Base-by-base conservation (phyloP, 768 basidiomycete species). In the Suillus bovinus region DNA sequence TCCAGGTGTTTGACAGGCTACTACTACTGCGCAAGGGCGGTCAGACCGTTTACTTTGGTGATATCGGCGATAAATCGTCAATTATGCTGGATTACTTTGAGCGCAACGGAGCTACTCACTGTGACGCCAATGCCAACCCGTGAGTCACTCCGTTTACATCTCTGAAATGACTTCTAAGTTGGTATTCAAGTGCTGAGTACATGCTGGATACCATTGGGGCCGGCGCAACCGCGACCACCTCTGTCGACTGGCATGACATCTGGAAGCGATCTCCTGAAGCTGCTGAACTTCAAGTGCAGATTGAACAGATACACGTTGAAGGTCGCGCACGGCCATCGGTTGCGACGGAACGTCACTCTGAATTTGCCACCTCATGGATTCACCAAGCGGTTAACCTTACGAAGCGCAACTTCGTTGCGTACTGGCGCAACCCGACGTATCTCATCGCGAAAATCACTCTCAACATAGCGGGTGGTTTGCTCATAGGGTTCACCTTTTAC, bases 1-100 rank as follows among this genome's bases (percentile, higher is more conserved):
- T 85, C 76, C 80, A 84, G 68, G 41, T 66, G 36, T 85, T 86
- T 64, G 84, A 86, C 62, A 75, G 83, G 7, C 66, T 86, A 1
- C 67, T 85, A 10, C 72, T 84, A 22, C 76, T 86, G 8, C 78
- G 80, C 27, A 74, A 77, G 27, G 84, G 85, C n/a, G 85, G 85
- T 54, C 75, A 89, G 67, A 87, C 81, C 4, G 88, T 88, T 9
- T 92, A 89, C 74, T 89, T 89, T 65, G 89, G 89, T 10, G 74
- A 76, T 41, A 64, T 73, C 3, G 71, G 72, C 0, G 64, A 71
- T 60, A 61, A 22, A 57, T 74, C 73, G 0, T 64, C 47, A 41
- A 64, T 57, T 2, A 47, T 72, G 58, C 64, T 70, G 31, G 52
- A 61, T 8, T 74, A 72, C 34, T 72, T 72, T 29, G 47, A 72